Evolutionary conservation across 495 filamentous ascomycete genomes (phyloP).

Genomic region (Tuber melanosporum): DNA sequence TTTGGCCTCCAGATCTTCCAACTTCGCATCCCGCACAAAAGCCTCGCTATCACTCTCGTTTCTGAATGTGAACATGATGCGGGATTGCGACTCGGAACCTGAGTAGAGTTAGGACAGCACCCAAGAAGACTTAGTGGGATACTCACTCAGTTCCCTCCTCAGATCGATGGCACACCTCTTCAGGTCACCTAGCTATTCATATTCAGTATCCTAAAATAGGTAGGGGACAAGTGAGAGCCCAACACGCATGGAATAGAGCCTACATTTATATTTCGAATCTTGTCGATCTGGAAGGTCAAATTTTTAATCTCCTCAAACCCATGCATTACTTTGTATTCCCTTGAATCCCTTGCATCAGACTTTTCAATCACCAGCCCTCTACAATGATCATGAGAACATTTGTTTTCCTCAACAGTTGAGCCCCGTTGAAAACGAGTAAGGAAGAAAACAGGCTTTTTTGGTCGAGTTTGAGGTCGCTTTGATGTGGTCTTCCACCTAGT

Average conservation of each 20-base stretch:
- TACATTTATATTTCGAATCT: conserved; percentile 1
- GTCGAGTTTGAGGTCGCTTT: not conserved
- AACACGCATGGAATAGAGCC: not conserved
- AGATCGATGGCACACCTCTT: not conserved
- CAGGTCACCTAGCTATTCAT: not conserved
- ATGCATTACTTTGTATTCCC: not conserved
- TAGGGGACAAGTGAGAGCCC: not conserved
- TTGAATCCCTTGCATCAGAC: not conserved
- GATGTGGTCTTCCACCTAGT: not conserved
- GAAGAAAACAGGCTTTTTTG: not conserved
- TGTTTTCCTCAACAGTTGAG: not conserved
- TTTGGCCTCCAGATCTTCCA: not conserved
- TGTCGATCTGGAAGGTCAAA: not conserved
- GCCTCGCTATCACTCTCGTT: not conserved
- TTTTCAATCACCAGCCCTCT: conserved; percentile 1
- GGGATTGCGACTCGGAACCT: not conserved
- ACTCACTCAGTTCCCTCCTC: not conserved
- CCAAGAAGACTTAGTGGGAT: not conserved
- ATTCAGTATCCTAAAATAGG: not conserved
- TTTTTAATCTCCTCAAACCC: not conserved
- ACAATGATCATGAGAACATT: not conserved
- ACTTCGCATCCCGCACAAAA: not conserved
- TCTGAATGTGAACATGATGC: not conserved
- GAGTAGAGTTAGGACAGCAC: not conserved
- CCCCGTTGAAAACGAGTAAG: not conserved